A percentile compares a stretch with the other conserved stretches of the same genome.
Conservation (phyloP, 176 grass and related monocot species). For the Microstegium vimineum region DNA sequence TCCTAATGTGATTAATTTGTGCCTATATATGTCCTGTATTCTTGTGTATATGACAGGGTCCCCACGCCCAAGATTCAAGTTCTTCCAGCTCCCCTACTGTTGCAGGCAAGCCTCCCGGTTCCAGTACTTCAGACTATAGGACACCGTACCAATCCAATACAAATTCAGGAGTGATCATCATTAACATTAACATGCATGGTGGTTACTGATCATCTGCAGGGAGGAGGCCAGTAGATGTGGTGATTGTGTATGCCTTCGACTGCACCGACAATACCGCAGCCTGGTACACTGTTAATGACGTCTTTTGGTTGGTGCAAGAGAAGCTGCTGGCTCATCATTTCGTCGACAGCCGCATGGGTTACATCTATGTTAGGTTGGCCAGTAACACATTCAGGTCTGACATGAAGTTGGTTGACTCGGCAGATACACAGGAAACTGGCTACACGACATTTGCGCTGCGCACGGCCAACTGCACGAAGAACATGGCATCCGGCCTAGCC, state of each 20-base stretch:
- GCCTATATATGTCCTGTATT: no score
- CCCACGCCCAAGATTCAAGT: no score
- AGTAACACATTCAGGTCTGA: neutral
- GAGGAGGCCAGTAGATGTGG: neutral
- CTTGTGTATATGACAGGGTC: no score
- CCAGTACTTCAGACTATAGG: no score
- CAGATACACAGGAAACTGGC: neutral
- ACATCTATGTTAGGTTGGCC: neutral
- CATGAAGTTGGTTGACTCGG: neutral
- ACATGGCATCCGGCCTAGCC: neutral
- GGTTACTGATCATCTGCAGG: neutral
- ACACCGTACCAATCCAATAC: no score
- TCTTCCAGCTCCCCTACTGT: no score
- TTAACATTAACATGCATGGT: no score
- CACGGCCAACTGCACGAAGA: neutral
- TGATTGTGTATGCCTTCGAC: neutral
- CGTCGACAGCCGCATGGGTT: neutral
- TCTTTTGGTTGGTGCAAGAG: neutral
- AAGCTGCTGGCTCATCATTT: neutral
- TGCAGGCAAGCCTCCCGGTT: no score
- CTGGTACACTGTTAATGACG: neutral
- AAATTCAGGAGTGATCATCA: no score
- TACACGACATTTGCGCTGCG: neutral
- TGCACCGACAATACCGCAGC: neutral
- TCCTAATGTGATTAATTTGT: no score